Base-by-base conservation (phyloP, 768 basidiomycete genomes). In the Termitomyces sp. region DNA sequence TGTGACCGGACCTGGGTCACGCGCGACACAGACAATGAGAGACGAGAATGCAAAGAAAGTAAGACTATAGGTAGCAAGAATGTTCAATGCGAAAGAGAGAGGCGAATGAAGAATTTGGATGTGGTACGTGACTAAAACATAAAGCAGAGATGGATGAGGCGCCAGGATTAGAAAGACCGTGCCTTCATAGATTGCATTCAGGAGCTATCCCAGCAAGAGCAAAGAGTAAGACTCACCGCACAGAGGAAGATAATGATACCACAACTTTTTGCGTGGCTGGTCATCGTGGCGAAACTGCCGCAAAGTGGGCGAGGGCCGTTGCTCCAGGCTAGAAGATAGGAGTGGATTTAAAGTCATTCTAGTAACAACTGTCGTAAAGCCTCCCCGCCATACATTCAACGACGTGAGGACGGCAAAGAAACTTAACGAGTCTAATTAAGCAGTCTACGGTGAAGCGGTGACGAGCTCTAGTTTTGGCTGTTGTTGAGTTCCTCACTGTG, bases 91-190 rank as follows among this genome's bases (percentile, higher is more conserved):
- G 63, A 88, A 86, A 40, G 73, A 67, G 16, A 72, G 48, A 4
- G 82, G 76, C 40, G 77, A 72, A 51, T 82, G 72, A 8, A 85
- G 71, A 12, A 81, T 82, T 50, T 77, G 74, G 35, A 88, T 77
- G 68, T 92, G 83, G 66, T 88, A 87, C 62, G 85, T 79, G 58
- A 87, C 77, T 35, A 92, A 81, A 50, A 91, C 74, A 58, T 82
- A 79, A 14, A 92, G 72, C 65, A 86, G 73, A 5, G 91, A 91
- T 1, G 89, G 89, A 40, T 91, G 91, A 9, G 91, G 90, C 8
- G 82, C 80, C 4, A 91, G 68, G 54, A 92, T 81, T 43, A 91
- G 70, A 26, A 78, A 54, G 30, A 91, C 65, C 16, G 82, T 75
- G 35, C 67, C 75, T 74, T 20, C 10, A 10, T 20, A 40, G n/a